Evolutionary conservation across 2,329 filamentous ascomycete genomes (phyloP).

Genomic region (Nothophaeocryptopus gaeumannii): DNA sequence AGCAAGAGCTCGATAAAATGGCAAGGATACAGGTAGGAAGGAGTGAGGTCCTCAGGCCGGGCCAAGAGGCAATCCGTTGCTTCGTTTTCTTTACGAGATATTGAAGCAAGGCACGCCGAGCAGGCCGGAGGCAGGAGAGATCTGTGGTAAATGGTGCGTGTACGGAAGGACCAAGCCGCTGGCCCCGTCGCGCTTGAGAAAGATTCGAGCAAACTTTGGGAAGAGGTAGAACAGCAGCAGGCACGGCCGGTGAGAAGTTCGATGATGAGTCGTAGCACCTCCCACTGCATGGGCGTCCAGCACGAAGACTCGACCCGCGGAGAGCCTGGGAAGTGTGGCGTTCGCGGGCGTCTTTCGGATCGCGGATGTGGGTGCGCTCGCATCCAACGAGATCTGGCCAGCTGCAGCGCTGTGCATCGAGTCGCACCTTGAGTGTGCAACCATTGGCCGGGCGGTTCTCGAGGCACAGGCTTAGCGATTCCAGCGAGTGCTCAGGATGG

Average conservation of each 20-base stretch:
- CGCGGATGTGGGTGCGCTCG: conserved; percentile 14
- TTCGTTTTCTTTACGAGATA: background rate
- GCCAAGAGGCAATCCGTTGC: background rate
- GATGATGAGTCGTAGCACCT: conserved; percentile 4
- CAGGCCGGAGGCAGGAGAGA: conserved; percentile 5
- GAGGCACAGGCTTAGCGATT: conserved; percentile 18
- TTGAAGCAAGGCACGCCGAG: conserved; percentile 8
- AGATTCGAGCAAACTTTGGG: conserved; percentile 3
- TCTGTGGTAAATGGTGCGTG: background rate
- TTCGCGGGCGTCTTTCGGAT: conserved; percentile 10
- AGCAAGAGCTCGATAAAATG: no score
- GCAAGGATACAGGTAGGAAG: no score
- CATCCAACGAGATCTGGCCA: conserved; percentile 12
- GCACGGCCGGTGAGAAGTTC: conserved; percentile 3
- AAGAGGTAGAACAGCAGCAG: conserved; percentile 10
- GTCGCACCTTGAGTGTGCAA: conserved; percentile 5
- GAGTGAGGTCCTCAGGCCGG: no score
- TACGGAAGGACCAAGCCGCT: conserved; percentile 17
- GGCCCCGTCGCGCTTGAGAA: conserved; percentile 1
- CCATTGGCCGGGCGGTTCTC: conserved; percentile 21
- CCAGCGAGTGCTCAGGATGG: conserved; percentile 11
- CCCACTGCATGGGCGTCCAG: background rate
- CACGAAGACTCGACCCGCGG: conserved; percentile 9
- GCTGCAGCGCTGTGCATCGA: conserved; percentile 21
- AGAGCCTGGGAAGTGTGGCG: conserved; percentile 22